A percentile compares a stretch with the other conserved stretches of the same genome.
Conservation (phyloP, 371 early-diverging fungal genomes). For the Paraphysoderma sedebokerense region DNA sequence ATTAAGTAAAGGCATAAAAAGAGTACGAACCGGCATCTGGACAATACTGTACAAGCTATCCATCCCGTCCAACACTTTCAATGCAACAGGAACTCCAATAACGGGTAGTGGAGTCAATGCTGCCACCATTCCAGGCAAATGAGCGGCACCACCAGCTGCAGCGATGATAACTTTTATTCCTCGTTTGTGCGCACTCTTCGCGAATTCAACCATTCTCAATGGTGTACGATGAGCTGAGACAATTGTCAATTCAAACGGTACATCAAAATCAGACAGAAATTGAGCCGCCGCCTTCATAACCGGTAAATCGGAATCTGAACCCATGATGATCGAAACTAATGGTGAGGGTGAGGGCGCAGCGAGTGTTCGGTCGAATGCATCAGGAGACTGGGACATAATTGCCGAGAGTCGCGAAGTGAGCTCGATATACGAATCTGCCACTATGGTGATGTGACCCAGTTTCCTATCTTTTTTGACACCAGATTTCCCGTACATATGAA, state of each 20-base stretch:
- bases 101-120: constrained; percentile 90
- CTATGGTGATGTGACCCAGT: constrained; percentile 93
- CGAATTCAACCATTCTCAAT: constrained; percentile 77
- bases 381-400: not conserved
- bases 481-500: constrained; percentile 85
- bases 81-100: constrained; percentile 89
- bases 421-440: constrained; percentile 55
- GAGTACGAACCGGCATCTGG: constrained; percentile 81
- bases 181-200: constrained; percentile 62
- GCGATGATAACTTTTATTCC: constrained; percentile 91
- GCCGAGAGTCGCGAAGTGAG: not conserved
- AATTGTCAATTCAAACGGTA: constrained; percentile 86
- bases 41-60: constrained; percentile 92
- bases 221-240: constrained; percentile 95
- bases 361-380: constrained; percentile 6
- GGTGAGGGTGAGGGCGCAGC: constrained; percentile 32
- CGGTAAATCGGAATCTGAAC: constrained; percentile 89
- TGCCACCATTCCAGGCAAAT: constrained; percentile 96
- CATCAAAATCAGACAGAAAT: constrained; percentile 66
- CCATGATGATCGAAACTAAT: constrained; percentile 91
- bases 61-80: constrained; percentile 79
- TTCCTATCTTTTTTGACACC: constrained; percentile 76
- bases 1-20: not conserved
- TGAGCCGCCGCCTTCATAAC: constrained; percentile 77
- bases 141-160: constrained; percentile 95